Base-by-base conservation (phyloP, 352 stramenopile species). In the Detonula confervacea region DNA sequence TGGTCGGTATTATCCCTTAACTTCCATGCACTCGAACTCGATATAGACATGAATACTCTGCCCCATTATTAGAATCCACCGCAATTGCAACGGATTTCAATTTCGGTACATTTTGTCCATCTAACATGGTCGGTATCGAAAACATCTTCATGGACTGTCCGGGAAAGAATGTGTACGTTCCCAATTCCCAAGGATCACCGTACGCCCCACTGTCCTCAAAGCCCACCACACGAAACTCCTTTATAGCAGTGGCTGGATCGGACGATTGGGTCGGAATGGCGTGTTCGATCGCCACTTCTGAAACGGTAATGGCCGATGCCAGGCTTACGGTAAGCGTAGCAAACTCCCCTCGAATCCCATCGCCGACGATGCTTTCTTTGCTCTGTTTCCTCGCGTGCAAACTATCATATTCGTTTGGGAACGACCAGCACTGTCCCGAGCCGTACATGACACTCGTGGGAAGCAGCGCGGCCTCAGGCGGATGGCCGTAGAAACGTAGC, bases 381-480 rank as follows among this genome's bases (percentile, higher is more conserved):
- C 59, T 30, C 5, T 3, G 2, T 37, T 22, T 79, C 25, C 16
- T 54, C 25, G 18, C 14, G 0, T n/a, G 56, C 33, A 14, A 20
- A 65, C 49, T 71, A 47, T 52, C 42, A 65, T 47, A 64, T 59
- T 87, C 75, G 20, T 85, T 73, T 57, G 78, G 20, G 60, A 93
- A 92, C 0, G 88, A 87, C 88, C 88, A 93, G 44, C 88, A 93
- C 71, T 92, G 83, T 54, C 88, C 88, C 35, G 83, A 51, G 8
- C 77, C 49, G 61, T 91, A 27, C 25, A 73, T 70, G 1, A 83
- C 78, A 59, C 77, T 80, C 8, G 84, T 88, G 18, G 87, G 81
- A 62, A 55, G 70, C 25, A 93, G 60, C 12, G 88, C 86, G 22
- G 79, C 83, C 65, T 92, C 86, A 4, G 88, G 84, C 35, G 84